Evolutionary conservation across 768 basidiomycete genomes (phyloP), one percentile per base, ranked within the genome.

Genomic region (Mycena rebaudengoi): DNA sequence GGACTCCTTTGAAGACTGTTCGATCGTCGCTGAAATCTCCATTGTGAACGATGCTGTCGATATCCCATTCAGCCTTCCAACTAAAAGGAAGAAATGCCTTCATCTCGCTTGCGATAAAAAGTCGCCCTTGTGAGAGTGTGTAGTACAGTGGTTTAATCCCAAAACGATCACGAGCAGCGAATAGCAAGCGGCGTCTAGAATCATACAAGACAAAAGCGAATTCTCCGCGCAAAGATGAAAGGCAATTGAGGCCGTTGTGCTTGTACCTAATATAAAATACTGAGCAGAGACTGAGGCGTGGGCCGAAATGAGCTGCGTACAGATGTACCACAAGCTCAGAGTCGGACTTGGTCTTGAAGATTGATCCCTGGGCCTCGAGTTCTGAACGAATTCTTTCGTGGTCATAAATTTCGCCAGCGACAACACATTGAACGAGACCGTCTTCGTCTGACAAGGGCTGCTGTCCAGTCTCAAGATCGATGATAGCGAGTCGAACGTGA

Each of bases 191-290:
- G 7, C 54, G 32, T 4, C 28, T 32, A 18, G 48, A 18, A 30
- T 69, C 67, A 35, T 60, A 69, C 14, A 69, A 33, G 4, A 69
- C 67, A 21, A 69, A 69, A 3, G 67, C 67, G 14, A 66, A 69
- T 28, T 69, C 67, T 16, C 67, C 67, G 3, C 65, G 60, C 0
- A 69, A 65, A 29, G 52, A 60, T 1, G 54, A 33, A 2, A 69
- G 41, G 0, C 41, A 16, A 32, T 57, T 44, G 28, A 53, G 25
- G 11, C 66, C 41, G 7, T 68, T 30, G 26, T 29, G 40, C 35
- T 64, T 50, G 30, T 68, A 68, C 23, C 66, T 68, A 14, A 51
- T 26, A 18, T 20, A 35, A 67, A 25, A 10, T 26, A 16, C 29
- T 8, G 14, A 12, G 18, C 30, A 52, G 11, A 28, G 46, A n/a